Conservation (phyloP, 345 rosid genomes). For the Linum trigynum region DNA sequence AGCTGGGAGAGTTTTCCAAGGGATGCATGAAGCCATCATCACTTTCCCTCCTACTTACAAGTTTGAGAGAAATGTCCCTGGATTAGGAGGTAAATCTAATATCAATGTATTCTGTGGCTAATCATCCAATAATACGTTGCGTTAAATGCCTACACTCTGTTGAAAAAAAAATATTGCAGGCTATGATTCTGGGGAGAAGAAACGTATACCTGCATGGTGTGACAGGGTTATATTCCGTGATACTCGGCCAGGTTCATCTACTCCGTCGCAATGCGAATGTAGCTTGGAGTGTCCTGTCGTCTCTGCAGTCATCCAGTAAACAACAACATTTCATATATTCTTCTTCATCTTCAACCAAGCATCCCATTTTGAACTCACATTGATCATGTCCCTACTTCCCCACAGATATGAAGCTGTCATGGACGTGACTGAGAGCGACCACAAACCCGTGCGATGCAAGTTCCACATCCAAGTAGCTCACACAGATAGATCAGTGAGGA, state of each 20-base stretch:
- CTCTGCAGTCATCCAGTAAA: slow-evolving; percentile 64
- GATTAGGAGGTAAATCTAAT: slow-evolving; percentile 67
- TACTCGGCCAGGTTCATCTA: slow-evolving; percentile 40
- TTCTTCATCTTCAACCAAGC: neutral
- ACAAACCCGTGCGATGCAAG: slow-evolving; percentile 94
- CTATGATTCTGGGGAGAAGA: slow-evolving; percentile 98
- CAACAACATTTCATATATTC: neutral
- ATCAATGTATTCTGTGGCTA: too few relatives aligned
- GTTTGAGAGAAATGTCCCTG: slow-evolving; percentile 74
- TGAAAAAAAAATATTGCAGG: slow-evolving; percentile 28
- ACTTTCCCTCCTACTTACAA: slow-evolving; percentile 97
- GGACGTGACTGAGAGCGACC: slow-evolving; percentile 97
- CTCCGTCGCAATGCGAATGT: slow-evolving; percentile 35
- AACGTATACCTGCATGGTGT: slow-evolving; percentile 99
- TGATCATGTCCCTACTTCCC: neutral
- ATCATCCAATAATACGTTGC: too few relatives aligned
- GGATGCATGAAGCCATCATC: slow-evolving; percentile 95
- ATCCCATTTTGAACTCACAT: neutral
- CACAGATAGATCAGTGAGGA: slow-evolving; percentile 82
- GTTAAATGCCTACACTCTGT: too few relatives aligned
- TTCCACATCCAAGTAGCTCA: slow-evolving; percentile 76
- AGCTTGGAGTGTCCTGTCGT: slow-evolving; percentile 84
- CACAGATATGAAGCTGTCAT: slow-evolving; percentile 88
- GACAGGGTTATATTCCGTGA: slow-evolving; percentile 92
- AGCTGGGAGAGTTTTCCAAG: slow-evolving; percentile 94